A percentile compares a stretch with the other conserved stretches of the same genome.
These are phyloP conservation scores for Epichloe aotearoae DNA, from an alignment of 2,329 filamentous ascomycete genomes.

Conservation along the genomic window DNA sequence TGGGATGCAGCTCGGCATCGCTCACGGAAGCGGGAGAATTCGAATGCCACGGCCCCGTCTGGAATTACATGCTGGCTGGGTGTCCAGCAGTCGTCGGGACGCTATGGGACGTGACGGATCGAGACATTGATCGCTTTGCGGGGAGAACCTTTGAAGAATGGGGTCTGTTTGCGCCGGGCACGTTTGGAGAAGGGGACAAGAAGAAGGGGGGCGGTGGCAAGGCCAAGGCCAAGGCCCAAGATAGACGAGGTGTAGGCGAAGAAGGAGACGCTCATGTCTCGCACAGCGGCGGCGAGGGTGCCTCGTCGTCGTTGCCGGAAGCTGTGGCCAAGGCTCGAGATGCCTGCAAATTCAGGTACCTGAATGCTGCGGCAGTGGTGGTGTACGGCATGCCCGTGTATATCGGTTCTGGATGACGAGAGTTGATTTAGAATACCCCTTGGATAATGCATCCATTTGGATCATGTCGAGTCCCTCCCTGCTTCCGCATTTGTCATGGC, in stretches of 20 bases:
- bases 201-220: slow-evolving; percentile 10
- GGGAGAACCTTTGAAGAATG: slow-evolving; percentile 68
- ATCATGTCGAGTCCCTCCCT: too few species aligned
- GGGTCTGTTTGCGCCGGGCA: slow-evolving; percentile 52
- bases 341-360: slow-evolving; percentile 75
- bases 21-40: slow-evolving; percentile 71
- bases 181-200: slow-evolving; percentile 24
- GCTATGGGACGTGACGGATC: slow-evolving; percentile 95
- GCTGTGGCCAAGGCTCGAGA: slow-evolving; percentile 63
- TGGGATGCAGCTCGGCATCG: slow-evolving; percentile 84
- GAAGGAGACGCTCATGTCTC: slow-evolving; percentile 3
- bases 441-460: too few species aligned
- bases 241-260: background rate
- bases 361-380: slow-evolving; percentile 87
- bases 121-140: slow-evolving; percentile 90
- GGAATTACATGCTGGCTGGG: slow-evolving; percentile 84
- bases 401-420: slow-evolving; percentile 29
- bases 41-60: slow-evolving; percentile 78
- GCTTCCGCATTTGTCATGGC: too few species aligned
- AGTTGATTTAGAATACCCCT: background rate
- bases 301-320: slow-evolving; percentile 51
- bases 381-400: slow-evolving; percentile 94
- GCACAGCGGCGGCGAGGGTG: background rate
- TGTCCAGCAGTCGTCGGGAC: slow-evolving; percentile 80
- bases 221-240: background rate